These are phyloP conservation scores for Boehmeria nivea DNA, from an alignment of 306 rosid species.

Conservation along the genomic window DNA sequence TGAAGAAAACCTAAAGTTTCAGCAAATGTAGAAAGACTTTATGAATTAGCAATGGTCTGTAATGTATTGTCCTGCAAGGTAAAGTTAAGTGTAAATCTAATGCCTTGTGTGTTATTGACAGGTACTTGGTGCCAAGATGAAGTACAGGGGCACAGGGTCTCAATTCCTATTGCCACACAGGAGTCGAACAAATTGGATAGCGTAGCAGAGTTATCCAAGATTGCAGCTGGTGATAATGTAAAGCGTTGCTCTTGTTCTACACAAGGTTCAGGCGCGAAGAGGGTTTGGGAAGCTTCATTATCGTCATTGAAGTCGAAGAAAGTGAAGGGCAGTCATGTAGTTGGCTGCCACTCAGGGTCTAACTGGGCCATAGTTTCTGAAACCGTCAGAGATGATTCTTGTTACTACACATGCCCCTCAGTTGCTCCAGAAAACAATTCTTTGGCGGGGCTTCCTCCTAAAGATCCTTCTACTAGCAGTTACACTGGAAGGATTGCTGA, in stretches of 20 bases:
- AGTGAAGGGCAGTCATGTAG: constrained; percentile 67
- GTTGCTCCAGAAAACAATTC: constrained; percentile 22
- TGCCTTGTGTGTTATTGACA: not conserved
- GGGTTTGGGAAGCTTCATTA: constrained; percentile 74
- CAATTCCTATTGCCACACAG: constrained; percentile 27
- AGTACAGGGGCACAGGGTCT: constrained; percentile 20
- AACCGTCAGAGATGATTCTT: constrained; percentile 33
- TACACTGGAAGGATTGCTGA: constrained; percentile 24
- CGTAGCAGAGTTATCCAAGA: constrained; percentile 25
- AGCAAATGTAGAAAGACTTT: not conserved
- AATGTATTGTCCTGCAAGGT: no score
- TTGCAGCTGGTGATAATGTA: constrained; percentile 28
- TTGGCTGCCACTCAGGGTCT: constrained; percentile 38
- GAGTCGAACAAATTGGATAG: constrained; percentile 21
- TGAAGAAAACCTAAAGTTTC: not conserved
- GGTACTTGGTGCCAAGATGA: constrained; percentile 29
- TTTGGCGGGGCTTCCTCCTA: constrained; percentile 25
- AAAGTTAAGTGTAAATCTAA: no score
- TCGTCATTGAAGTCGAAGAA: constrained; percentile 89
- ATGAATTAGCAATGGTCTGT: no score
- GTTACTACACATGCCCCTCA: constrained; percentile 30
- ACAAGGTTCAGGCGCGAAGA: constrained; percentile 45
- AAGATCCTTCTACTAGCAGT: constrained; percentile 25
- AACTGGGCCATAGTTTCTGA: constrained; percentile 33
- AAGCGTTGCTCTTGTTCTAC: constrained; percentile 40